phyloP scores from a whole-genome alignment of 2,329 filamentous ascomycete species.

The Dothistroma pini region DNA sequence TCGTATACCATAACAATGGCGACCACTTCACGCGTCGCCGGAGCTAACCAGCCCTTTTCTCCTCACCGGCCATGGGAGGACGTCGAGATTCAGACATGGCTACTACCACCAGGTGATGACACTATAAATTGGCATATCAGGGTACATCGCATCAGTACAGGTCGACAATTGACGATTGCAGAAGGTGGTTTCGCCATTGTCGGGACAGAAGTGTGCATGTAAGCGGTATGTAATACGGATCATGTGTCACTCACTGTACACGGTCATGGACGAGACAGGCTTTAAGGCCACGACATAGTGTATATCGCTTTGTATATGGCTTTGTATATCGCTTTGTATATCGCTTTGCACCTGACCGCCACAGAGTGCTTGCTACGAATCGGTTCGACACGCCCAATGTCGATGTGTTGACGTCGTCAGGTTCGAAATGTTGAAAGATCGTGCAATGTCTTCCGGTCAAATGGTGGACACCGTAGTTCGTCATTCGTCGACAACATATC shows the following conservation, averaged over 20 bases:
- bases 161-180: slow-evolving; percentile 62
- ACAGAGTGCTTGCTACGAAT: neutral
- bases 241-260: neutral
- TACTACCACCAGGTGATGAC: slow-evolving; percentile 58
- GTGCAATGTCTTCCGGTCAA: neutral
- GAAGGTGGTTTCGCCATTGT: slow-evolving; percentile 72
- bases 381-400: neutral
- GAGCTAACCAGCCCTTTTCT: slow-evolving; percentile 41
- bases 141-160: slow-evolving; percentile 58
- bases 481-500: neutral
- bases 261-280: neutral
- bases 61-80: slow-evolving; percentile 60
- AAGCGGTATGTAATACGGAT: neutral
- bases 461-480: neutral
- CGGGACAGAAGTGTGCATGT: slow-evolving; percentile 41
- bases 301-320: too few relatives aligned
- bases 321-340: too few relatives aligned
- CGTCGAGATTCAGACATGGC: slow-evolving; percentile 61
- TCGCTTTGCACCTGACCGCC: neutral
- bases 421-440: neutral
- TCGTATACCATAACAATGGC: slow-evolving; percentile 3
- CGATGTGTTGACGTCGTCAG: neutral
- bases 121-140: slow-evolving; percentile 68
- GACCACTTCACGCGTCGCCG: slow-evolving; percentile 25
- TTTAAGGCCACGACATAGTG: neutral